These are phyloP conservation scores for Marasmius fiardii DNA, from an alignment of 1,284 basidiomycete genomes.

Conservation along the genomic window DNA sequence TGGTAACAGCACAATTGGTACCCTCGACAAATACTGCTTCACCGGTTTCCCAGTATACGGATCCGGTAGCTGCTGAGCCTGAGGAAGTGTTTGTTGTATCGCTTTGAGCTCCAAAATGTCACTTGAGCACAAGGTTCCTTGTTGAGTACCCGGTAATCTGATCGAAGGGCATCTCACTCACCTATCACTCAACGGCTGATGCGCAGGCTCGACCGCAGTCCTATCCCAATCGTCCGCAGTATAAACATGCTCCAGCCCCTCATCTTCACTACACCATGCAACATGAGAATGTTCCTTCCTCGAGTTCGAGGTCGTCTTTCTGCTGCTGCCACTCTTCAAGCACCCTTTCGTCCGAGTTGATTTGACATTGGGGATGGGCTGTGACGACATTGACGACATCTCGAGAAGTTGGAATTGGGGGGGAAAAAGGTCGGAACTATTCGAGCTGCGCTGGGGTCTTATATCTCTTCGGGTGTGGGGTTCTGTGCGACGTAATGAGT, in stretches of 20 bases:
- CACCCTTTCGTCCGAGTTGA: no score
- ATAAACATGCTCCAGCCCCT: conserved; percentile 33
- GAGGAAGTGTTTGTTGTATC: conserved; percentile 53
- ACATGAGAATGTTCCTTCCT: not conserved
- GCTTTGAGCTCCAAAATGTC: conserved; percentile 63
- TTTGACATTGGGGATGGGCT: no score
- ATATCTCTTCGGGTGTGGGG: no score
- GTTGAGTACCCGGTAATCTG: not conserved
- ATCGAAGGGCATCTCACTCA: not conserved
- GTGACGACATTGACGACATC: no score
- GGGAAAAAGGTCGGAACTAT: no score
- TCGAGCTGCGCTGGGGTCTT: no score
- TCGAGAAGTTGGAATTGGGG: no score
- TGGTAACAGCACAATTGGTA: conserved; percentile 53
- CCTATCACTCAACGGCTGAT: conserved; percentile 23
- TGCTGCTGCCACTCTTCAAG: no score
- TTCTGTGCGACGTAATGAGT: no score
- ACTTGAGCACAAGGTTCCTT: conserved; percentile 27
- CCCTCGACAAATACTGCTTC: conserved; percentile 39
- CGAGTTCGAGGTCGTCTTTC: no score
- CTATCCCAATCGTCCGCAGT: conserved; percentile 52
- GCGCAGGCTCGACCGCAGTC: conserved; percentile 31
- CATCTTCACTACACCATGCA: conserved; percentile 27
- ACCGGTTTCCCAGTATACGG: conserved; percentile 30
- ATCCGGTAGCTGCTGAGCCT: conserved; percentile 45